Evolutionary conservation across 164 flowering plant genomes (phyloP).

Genomic region (Cinnamomum micranthum): DNA sequence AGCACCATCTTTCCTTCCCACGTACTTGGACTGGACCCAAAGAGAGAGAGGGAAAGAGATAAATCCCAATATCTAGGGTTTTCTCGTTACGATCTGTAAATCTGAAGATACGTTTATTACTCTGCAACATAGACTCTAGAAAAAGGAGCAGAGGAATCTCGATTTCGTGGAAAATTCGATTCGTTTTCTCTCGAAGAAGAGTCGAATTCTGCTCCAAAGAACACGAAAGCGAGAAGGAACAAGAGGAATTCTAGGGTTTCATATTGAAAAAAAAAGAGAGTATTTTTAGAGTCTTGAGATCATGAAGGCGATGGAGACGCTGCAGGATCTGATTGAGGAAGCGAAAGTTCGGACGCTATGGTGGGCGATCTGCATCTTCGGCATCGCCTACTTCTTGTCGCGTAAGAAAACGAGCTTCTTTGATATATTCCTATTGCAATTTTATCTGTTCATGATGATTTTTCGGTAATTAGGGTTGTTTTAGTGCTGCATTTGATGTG

Average conservation of each 20-base stretch:
- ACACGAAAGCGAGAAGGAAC: neutral
- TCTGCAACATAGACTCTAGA: too few relatives aligned
- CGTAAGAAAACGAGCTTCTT: slow-evolving; percentile 30
- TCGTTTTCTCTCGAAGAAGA: neutral
- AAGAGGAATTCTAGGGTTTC: neutral
- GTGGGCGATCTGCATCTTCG: slow-evolving; percentile 76
- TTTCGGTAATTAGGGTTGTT: too few relatives aligned
- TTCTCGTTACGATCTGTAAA: neutral
- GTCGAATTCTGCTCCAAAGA: neutral
- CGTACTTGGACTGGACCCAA: neutral
- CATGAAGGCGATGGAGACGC: slow-evolving; percentile 69
- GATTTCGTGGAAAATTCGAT: too few relatives aligned
- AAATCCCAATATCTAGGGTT: neutral
- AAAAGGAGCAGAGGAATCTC: too few relatives aligned
- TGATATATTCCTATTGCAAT: too few relatives aligned
- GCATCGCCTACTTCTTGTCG: slow-evolving; percentile 68
- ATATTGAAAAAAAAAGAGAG: neutral
- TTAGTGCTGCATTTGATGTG: too few relatives aligned
- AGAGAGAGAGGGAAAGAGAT: neutral
- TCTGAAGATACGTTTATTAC: neutral
- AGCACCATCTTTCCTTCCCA: neutral
- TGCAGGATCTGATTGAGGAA: slow-evolving; percentile 93
- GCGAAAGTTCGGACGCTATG: slow-evolving; percentile 74
- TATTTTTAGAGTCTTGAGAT: slow-evolving; percentile 5
- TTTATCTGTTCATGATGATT: too few relatives aligned